phyloP scores from a whole-genome alignment of 1,139 yeast genomes.

The Wickerhamomyces sp. region DNA sequence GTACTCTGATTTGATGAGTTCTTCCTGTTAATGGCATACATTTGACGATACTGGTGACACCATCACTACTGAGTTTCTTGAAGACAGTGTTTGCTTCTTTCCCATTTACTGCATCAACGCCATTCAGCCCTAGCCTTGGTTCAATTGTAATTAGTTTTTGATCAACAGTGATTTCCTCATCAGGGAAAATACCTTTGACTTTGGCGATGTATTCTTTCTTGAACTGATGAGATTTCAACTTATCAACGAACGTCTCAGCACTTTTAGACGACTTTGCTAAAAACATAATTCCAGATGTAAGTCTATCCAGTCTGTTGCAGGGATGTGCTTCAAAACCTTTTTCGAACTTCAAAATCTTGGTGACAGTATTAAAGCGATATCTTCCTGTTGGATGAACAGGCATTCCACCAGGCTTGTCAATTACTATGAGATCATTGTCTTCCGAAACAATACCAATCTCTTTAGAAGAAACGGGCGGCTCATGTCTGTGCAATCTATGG shows the following conservation, averaged over 20 bases:
- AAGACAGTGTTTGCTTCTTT: conserved; percentile 41
- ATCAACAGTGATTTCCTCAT: conserved; percentile 42
- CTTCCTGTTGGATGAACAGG: conserved; percentile 81
- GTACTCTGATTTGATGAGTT: conserved; percentile 77
- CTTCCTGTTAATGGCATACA: conserved; percentile 72
- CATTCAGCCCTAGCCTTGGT: conserved; percentile 44
- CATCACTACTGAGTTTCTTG: conserved; percentile 28
- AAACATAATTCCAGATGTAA: conserved; percentile 70
- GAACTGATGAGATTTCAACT: conserved; percentile 39
- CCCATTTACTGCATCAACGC: conserved; percentile 19
- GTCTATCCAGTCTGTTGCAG: conserved; percentile 67
- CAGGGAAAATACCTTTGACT: conserved; percentile 57
- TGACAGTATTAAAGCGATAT: conserved; percentile 55
- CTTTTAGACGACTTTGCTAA: conserved; percentile 46
- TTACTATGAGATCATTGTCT: conserved; percentile 54
- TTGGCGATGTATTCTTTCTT: conserved; percentile 55
- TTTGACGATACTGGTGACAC: conserved; percentile 51
- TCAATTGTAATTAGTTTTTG: conserved; percentile 68
- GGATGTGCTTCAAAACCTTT: conserved; percentile 38
- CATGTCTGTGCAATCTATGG: conserved; percentile 81
- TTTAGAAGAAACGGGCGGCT: conserved; percentile 69
- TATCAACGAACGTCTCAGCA: conserved; percentile 40
- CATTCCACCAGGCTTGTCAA: conserved; percentile 71
- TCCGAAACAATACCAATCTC: conserved; percentile 69
- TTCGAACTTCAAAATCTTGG: conserved; percentile 51